These are phyloP conservation scores for Agarophyton chilense DNA, from an alignment of 23 red algal genomes.

Conservation along the genomic window DNA sequence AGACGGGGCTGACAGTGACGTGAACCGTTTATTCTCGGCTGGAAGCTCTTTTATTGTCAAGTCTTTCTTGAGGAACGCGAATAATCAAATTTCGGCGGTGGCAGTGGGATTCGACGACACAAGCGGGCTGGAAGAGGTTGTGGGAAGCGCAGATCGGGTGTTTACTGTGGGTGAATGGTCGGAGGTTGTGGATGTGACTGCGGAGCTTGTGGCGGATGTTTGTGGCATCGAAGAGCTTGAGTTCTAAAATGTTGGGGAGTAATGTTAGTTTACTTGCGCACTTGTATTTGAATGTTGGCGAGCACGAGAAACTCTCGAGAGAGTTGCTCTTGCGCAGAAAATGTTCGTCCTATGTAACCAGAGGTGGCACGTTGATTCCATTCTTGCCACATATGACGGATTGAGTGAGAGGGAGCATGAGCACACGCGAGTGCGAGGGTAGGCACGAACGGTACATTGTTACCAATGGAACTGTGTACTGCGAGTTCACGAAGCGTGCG, in stretches of 20 bases:
- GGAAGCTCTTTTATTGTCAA: neutral
- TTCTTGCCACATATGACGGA: too few relatives aligned
- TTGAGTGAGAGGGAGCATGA: too few relatives aligned
- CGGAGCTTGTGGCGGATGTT: constrained; percentile 3
- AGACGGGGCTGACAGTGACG: neutral
- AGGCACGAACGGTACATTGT: too few relatives aligned
- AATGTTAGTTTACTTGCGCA: too few relatives aligned
- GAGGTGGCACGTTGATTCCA: too few relatives aligned
- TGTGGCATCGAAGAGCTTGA: constrained; percentile 13
- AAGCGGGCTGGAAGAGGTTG: neutral
- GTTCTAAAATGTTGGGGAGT: constrained; percentile 10
- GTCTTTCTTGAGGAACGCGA: neutral
- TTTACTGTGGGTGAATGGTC: constrained; percentile 1
- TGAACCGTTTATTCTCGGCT: neutral
- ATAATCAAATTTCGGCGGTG: constrained; percentile 26
- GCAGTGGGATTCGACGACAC: constrained; percentile 17
- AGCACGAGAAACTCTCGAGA: too few relatives aligned
- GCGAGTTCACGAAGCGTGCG: too few relatives aligned
- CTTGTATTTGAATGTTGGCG: too few relatives aligned
- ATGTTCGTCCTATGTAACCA: too few relatives aligned
- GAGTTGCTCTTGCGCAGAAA: too few relatives aligned
- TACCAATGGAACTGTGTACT: too few relatives aligned
- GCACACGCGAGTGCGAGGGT: too few relatives aligned
- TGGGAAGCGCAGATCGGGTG: neutral
- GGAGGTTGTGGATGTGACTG: constrained; percentile 22